Evolutionary conservation across 2,329 filamentous ascomycete species (phyloP), one percentile per base, ranked within the genome.

Genomic region (Hypoxylon sp.): DNA sequence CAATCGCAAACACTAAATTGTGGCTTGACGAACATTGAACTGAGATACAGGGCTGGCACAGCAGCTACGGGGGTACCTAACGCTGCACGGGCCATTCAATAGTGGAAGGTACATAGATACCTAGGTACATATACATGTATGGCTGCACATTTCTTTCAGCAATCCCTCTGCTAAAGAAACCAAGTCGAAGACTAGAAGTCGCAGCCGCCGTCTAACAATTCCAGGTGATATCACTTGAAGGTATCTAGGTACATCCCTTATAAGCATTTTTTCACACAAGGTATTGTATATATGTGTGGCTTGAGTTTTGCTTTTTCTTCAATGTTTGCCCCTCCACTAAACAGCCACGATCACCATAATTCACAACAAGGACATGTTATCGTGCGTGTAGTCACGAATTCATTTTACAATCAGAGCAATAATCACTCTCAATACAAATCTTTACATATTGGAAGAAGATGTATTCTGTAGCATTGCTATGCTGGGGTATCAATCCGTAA

Each of bases 401-500:
- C 11, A 51, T 22, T 24, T 46, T 39, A 66, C 19, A 51, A 57
- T 52, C 46, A 50, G 3, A 31, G 19, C 13, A 29, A 47, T 29
- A 57, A 17, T 39, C 57, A 54, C 35, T 44, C 19, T 14, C 46
- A 44, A 54, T 33, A 13, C 33, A 22, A 24, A 11, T 14, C 29
- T 42, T 31, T 42, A 22, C 29, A 24, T 39, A 48, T 26, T 17
- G 26, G 33, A 53, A 46, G 11, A 58, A 52, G 22, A 3, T 13
- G 33, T 55, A 29, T 24, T 59, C 24, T 53, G 61, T 64, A 33
- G 50, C 59, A 66, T 60, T 57, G 13, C 33, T 57, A 51, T 51
- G 44, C 46, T 60, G 35, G 39, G 39, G 39, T 63, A 59, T 64
- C 48, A 58, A 54, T 51, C 48, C 33, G 33, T 59, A 50, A 60